Evolutionary conservation across 208 protist genomes (phyloP).

Genomic region (Phytomonas serpens): DNA sequence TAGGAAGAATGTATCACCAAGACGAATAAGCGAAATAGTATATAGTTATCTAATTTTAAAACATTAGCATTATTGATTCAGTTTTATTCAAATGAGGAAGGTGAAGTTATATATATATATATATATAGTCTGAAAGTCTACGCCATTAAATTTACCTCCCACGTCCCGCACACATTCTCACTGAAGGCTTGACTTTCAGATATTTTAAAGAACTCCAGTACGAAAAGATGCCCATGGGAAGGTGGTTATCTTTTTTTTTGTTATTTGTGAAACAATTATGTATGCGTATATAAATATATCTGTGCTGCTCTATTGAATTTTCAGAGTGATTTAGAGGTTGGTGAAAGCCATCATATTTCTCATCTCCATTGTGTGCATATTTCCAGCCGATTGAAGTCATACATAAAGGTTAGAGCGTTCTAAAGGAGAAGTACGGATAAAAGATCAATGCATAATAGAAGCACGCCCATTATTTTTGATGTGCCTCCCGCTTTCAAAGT

Average conservation of each 20-base stretch:
- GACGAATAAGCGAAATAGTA: neutral
- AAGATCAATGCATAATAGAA: constrained; percentile 20
- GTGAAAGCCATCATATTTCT: constrained; percentile 8
- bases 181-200: neutral
- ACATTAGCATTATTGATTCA: neutral
- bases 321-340: neutral
- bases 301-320: neutral
- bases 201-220: neutral
- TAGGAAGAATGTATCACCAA: neutral
- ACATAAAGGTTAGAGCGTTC: neutral
- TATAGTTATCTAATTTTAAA: neutral
- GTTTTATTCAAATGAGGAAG: neutral
- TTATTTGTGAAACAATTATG: neutral
- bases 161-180: neutral
- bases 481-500: constrained; percentile 81
- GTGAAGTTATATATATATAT: neutral
- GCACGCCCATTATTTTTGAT: constrained; percentile 73
- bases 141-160: neutral
- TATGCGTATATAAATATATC: neutral
- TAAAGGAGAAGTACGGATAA: neutral
- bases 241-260: constrained; percentile 12
- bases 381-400: neutral
- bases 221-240: neutral
- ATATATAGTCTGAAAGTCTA: neutral
- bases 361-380: constrained; percentile 1